Conservation (phyloP, 805 yeast genomes). For the Hanseniaspora taiwanica region DNA sequence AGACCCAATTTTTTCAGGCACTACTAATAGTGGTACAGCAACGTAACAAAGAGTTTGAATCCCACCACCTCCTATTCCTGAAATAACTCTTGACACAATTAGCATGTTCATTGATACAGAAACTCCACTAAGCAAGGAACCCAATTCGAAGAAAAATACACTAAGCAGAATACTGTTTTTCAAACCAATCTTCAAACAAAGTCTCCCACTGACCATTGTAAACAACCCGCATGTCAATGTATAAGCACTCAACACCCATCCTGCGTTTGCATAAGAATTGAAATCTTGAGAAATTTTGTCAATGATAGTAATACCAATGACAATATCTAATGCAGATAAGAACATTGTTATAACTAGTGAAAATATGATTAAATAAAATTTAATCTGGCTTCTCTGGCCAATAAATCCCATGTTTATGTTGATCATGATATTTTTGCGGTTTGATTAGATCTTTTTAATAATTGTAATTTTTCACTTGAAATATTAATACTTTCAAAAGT, state of each 20-base stretch:
- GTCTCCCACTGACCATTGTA: constrained; percentile 43
- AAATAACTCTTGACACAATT: constrained; percentile 58
- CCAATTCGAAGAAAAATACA: constrained; percentile 42
- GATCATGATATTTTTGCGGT: no score
- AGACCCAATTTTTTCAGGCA: constrained; percentile 8
- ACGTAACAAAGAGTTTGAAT: constrained; percentile 44
- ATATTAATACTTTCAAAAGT: no score
- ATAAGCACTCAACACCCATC: constrained; percentile 48
- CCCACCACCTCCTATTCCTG: constrained; percentile 65
- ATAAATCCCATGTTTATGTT: no score
- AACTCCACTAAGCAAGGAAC: constrained; percentile 47
- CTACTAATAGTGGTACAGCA: constrained; percentile 29
- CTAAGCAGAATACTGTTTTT: constrained; percentile 36
- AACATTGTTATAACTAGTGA: constrained; percentile 17
- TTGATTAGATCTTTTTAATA: no score
- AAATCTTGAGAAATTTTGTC: constrained; percentile 38
- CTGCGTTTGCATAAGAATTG: constrained; percentile 35
- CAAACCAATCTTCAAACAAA: constrained; percentile 45
- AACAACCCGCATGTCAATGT: constrained; percentile 40
- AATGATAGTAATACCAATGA: constrained; percentile 41
- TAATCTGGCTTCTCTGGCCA: not conserved
- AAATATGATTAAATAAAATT: constrained; percentile 7
- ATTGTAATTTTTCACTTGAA: no score
- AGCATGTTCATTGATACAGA: constrained; percentile 43
- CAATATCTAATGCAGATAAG: constrained; percentile 40